Conservation (phyloP, 2,329 filamentous ascomycete species). For the Trichothecium sympodiale region DNA sequence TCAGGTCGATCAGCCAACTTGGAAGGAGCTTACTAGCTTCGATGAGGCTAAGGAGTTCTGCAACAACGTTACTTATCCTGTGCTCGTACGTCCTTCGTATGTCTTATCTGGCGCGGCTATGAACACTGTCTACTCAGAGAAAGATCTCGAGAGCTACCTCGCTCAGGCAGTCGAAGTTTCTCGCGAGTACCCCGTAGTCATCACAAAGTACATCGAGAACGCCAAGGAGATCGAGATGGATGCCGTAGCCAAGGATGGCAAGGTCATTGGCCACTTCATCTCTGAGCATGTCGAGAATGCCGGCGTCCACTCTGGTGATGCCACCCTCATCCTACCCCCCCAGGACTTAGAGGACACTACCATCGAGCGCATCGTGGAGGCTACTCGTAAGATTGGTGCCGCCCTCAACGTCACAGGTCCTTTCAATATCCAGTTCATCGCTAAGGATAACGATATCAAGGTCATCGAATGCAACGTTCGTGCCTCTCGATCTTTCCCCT, state of each 20-base stretch:
- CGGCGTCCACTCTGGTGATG: conserved; percentile 95
- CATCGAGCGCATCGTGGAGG: conserved; percentile 83
- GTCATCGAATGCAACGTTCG: conserved; percentile 99
- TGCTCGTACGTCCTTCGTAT: conserved; percentile 90
- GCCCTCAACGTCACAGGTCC: conserved; percentile 93
- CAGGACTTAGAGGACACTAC: conserved; percentile 88
- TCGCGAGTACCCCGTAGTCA: conserved; percentile 90
- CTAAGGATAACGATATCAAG: conserved; percentile 99
- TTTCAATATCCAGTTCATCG: conserved; percentile 99
- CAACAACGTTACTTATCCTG: conserved; percentile 79
- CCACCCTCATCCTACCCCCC: conserved; percentile 86
- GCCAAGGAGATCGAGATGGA: conserved; percentile 99
- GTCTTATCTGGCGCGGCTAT: conserved; percentile 95
- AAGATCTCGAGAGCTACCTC: conserved; percentile 80
- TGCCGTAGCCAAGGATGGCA: conserved; percentile 82
- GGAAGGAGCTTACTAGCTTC: conserved; percentile 95
- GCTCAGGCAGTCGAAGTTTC: conserved; percentile 89
- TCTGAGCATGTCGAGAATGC: conserved; percentile 99
- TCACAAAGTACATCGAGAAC: conserved; percentile 99
- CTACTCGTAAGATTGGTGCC: conserved; percentile 86
- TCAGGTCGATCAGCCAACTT: conserved; percentile 88
- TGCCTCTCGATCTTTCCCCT: conserved; percentile 92
- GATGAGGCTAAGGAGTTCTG: conserved; percentile 85
- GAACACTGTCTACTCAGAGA: conserved; percentile 97
- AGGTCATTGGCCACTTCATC: conserved; percentile 89